phyloP scores from a whole-genome alignment of 331 rosid species.

The Quercus lobata region DNA sequence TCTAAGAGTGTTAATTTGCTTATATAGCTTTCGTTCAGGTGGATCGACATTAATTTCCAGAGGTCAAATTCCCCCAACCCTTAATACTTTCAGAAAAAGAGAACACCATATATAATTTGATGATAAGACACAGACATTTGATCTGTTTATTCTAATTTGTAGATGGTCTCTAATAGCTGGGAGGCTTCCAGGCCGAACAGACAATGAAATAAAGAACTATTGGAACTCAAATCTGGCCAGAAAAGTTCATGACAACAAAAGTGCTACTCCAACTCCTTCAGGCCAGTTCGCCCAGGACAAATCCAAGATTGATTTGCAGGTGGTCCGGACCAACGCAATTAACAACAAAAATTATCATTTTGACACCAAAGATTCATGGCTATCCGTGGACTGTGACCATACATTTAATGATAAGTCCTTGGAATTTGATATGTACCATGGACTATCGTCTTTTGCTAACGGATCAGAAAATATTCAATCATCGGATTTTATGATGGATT shows the following conservation, averaged over 20 bases:
- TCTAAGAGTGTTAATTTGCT: too few relatives aligned
- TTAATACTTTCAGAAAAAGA: too few relatives aligned
- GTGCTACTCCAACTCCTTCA: neutral
- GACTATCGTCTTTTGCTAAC: neutral
- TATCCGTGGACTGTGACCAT: neutral
- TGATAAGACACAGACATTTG: too few relatives aligned
- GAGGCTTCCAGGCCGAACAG: conserved; percentile 90
- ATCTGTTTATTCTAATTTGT: neutral
- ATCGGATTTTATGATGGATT: conserved; percentile 6
- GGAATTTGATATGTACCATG: neutral
- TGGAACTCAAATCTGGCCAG: conserved; percentile 68
- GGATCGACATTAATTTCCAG: too few relatives aligned
- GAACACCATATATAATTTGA: too few relatives aligned
- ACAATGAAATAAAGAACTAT: conserved; percentile 86
- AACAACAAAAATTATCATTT: conserved; percentile 3
- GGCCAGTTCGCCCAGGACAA: neutral
- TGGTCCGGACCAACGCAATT: conserved; percentile 48
- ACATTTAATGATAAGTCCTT: neutral
- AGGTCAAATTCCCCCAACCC: too few relatives aligned
- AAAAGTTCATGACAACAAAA: conserved; percentile 20
- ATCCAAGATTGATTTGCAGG: neutral
- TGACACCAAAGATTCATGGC: neutral
- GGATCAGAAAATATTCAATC: neutral
- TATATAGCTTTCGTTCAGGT: too few relatives aligned
- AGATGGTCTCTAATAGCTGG: conserved; percentile 87